Conservation (phyloP, 331 rosid species). For the Rhamnella rubrinervis region DNA sequence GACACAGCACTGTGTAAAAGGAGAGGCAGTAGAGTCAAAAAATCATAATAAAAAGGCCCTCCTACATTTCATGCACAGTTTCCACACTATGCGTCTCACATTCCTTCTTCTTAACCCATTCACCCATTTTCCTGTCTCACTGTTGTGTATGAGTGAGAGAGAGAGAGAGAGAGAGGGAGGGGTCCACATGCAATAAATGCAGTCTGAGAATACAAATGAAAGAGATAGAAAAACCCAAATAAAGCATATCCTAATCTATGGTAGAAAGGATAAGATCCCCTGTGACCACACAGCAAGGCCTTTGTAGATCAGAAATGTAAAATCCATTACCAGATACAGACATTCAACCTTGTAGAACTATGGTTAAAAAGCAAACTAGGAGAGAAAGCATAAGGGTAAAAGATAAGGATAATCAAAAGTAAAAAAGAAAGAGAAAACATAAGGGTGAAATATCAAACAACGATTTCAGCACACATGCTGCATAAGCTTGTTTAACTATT, state of each 20-base stretch:
- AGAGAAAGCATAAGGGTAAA: background rate
- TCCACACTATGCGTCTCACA: no score
- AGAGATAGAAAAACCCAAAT: conserved; percentile 21
- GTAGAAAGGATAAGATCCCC: conserved; percentile 25
- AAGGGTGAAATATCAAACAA: background rate
- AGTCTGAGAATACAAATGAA: background rate
- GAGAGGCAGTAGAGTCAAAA: no score
- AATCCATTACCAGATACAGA: conserved; percentile 27
- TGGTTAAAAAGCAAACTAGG: background rate
- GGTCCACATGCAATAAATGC: conserved; percentile 19
- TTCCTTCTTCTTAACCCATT: background rate
- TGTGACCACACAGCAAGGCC: conserved; percentile 36
- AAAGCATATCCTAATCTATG: conserved; percentile 36
- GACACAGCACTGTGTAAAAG: no score
- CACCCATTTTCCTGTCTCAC: no score
- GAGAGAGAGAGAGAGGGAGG: background rate
- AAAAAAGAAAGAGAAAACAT: conserved; percentile 1
- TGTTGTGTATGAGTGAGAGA: no score
- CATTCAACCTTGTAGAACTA: background rate
- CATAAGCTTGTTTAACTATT: conserved; percentile 33
- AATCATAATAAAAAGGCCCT: no score
- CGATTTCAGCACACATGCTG: conserved; percentile 4
- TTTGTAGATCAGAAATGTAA: conserved; percentile 31
- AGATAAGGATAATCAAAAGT: background rate
- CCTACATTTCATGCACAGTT: no score